Conservation (phyloP, 371 early-diverging fungal genomes). For the Mortierella sp. region DNA sequence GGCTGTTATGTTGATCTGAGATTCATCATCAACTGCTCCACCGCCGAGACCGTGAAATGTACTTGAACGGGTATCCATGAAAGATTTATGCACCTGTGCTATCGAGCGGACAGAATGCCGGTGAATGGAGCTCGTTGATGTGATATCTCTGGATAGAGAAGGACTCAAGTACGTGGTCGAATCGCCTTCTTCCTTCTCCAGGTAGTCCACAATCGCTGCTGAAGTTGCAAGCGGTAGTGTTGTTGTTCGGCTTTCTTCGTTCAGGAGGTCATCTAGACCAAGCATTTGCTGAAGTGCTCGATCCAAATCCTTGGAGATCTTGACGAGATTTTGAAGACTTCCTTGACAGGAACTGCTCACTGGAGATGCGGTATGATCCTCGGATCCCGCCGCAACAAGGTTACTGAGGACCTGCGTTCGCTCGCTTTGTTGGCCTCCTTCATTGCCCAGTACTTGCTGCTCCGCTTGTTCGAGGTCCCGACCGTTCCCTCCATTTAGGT, state of each 20-base stretch:
- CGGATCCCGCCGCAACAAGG: background rate
- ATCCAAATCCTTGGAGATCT: conserved; percentile 26
- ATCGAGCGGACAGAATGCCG: conserved; percentile 5
- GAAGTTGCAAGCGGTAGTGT: background rate
- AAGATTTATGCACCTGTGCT: conserved; percentile 2
- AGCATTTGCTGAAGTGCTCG: conserved; percentile 22
- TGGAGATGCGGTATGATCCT: background rate
- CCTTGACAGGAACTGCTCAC: conserved; percentile 9
- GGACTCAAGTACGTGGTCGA: conserved; percentile 21
- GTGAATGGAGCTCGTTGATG: conserved; percentile 23
- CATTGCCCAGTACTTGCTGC: background rate
- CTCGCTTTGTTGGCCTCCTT: background rate
- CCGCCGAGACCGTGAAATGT: conserved; percentile 7
- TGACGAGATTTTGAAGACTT: conserved; percentile 25
- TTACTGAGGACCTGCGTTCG: background rate
- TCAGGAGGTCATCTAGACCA: background rate
- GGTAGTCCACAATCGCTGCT: conserved; percentile 12
- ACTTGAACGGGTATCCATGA: background rate
- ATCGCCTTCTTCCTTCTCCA: conserved; percentile 28
- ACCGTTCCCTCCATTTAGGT: background rate
- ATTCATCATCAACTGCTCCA: background rate
- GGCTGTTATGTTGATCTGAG: conserved; percentile 16
- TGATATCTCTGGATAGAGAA: conserved; percentile 36
- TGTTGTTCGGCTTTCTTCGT: background rate
- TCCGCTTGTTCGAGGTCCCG: conserved; percentile 2